phyloP scores from a whole-genome alignment of 306 rosid genomes.

The Rosa multiflora region DNA sequence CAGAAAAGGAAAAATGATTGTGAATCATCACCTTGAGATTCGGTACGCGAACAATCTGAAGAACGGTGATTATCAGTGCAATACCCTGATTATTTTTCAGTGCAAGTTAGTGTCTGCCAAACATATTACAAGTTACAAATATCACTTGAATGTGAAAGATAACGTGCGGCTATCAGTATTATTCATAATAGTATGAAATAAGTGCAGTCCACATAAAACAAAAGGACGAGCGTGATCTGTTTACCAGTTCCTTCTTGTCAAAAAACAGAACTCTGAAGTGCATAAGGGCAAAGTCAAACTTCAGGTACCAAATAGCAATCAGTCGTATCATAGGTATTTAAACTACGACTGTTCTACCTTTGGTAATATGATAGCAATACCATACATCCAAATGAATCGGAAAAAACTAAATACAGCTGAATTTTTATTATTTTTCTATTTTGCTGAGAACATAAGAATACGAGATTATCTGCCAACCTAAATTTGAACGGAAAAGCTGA shows the following conservation, averaged over 20 bases:
- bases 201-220: neutral
- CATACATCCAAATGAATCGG: neutral
- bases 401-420: neutral
- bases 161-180: neutral
- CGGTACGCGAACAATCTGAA: slow-evolving; percentile 93
- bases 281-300: neutral
- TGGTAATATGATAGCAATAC: neutral
- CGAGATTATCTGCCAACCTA: neutral
- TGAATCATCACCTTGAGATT: slow-evolving; percentile 85
- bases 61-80: slow-evolving; percentile 90
- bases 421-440: too few species aligned
- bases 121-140: neutral
- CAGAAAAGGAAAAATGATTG: neutral
- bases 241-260: neutral
- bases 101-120: slow-evolving; percentile 19
- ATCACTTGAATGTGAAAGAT: neutral
- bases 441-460: neutral
- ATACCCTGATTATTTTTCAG: slow-evolving; percentile 59
- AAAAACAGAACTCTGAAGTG: neutral
- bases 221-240: neutral
- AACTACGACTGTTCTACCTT: neutral
- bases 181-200: neutral
- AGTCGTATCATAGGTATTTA: neutral
- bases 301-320: neutral
- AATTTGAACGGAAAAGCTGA: neutral